Evolutionary conservation across 2,329 filamentous ascomycete genomes (phyloP).

Genomic region (Cyclaneusma minus): DNA sequence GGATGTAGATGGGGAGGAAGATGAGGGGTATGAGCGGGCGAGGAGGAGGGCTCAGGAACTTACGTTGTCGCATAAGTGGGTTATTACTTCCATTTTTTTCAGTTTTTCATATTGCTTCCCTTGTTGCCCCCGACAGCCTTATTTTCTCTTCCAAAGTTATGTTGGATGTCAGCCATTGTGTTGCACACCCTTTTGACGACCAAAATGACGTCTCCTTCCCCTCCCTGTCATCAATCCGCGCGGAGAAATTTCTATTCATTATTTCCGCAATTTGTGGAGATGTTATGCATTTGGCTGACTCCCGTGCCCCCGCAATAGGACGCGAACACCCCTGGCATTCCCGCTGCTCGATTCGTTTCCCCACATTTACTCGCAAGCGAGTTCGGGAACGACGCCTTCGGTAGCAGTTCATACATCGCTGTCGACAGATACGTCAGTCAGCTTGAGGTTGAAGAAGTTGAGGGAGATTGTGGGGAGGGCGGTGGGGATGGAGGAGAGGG

Average conservation of each 20-base stretch:
- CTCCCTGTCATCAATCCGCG: neutral
- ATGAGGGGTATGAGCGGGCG: slow-evolving; percentile 17
- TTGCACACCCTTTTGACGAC: slow-evolving; percentile 1
- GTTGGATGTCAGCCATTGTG: neutral
- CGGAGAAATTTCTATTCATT: slow-evolving; percentile 1
- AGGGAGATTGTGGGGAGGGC: slow-evolving; percentile 47
- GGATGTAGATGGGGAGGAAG: slow-evolving; percentile 10
- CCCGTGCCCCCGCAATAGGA: slow-evolving; percentile 20
- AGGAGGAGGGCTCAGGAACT: slow-evolving; percentile 16
- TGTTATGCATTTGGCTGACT: slow-evolving; percentile 1
- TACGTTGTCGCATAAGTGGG: slow-evolving; percentile 16
- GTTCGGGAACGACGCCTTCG: slow-evolving; percentile 18
- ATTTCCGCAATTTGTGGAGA: no score
- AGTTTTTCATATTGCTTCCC: neutral
- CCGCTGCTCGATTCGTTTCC: slow-evolving; percentile 79
- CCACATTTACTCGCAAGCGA: slow-evolving; percentile 42
- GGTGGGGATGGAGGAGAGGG: slow-evolving; percentile 63
- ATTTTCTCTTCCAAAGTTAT: neutral
- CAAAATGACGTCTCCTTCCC: no score
- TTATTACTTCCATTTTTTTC: neutral
- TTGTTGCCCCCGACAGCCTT: no score
- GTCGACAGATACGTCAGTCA: slow-evolving; percentile 62
- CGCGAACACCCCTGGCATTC: slow-evolving; percentile 37
- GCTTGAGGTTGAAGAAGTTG: slow-evolving; percentile 48
- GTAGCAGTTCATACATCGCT: slow-evolving; percentile 43